A percentile compares a stretch with the other conserved stretches of the same genome.
Evolutionary conservation across 129 eudicot species (phyloP).

Genomic region (Centaurea solstitialis): DNA sequence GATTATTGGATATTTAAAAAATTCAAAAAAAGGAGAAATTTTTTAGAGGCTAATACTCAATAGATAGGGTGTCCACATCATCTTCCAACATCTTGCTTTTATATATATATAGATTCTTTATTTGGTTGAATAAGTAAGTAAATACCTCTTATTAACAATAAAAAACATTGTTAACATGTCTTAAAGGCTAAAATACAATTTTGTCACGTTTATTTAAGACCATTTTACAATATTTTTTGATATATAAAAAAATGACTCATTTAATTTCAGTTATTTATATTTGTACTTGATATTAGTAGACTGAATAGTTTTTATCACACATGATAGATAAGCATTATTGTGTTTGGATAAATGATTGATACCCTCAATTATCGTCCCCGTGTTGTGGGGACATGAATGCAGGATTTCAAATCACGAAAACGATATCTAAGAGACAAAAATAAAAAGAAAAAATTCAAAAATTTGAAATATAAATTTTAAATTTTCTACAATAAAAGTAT

Average conservation of each 20-base stretch:
- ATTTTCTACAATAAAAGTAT: neutral
- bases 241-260: neutral
- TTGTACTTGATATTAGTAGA: neutral
- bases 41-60: too few species aligned
- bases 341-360: slow-evolving; percentile 10
- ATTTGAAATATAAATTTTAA: neutral
- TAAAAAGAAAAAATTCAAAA: neutral
- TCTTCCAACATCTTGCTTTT: too few species aligned
- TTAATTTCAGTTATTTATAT: neutral
- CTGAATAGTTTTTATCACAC: neutral
- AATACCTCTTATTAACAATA: neutral
- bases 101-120: too few species aligned
- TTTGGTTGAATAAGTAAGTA: neutral
- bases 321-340: slow-evolving; percentile 1
- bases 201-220: neutral
- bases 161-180: neutral
- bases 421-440: neutral
- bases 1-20: too few species aligned
- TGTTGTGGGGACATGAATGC: slow-evolving; percentile 8
- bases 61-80: too few species aligned
- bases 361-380: neutral
- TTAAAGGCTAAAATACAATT: neutral
- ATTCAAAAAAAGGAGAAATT: too few species aligned
- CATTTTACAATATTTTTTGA: neutral
- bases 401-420: slow-evolving; percentile 6